A percentile compares a stretch with the other conserved stretches of the same genome.
Conservation (phyloP, 192 early-diverging fungal genomes). For the Dissophora ornata region DNA sequence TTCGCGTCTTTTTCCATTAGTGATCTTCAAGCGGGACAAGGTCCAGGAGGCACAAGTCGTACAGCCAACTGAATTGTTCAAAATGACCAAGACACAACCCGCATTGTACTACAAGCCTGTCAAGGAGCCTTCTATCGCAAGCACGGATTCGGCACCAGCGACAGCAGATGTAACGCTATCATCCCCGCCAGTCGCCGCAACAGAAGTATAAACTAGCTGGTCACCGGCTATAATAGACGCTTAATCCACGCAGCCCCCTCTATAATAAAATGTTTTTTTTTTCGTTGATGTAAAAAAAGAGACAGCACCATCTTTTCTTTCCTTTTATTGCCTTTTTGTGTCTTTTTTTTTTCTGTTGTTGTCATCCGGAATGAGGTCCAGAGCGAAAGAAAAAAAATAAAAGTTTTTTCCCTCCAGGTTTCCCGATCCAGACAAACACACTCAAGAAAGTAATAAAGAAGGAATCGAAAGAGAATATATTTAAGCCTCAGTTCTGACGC, state of each 20-base stretch:
- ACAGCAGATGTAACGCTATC: background rate
- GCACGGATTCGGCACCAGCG: background rate
- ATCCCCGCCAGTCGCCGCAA: too few relatives aligned
- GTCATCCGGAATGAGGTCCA: background rate
- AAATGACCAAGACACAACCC: conserved; percentile 41
- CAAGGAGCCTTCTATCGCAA: conserved; percentile 24
- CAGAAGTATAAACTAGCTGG: too few relatives aligned
- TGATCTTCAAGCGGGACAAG: conserved; percentile 20
- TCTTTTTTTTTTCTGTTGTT: conserved; percentile 1
- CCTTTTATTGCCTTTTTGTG: conserved; percentile 9
- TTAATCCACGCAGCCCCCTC: too few relatives aligned
- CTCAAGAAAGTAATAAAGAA: too few relatives aligned
- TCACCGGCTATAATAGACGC: too few relatives aligned
- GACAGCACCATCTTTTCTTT: conserved; percentile 40
- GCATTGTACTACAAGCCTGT: conserved; percentile 43
- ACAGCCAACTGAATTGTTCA: conserved; percentile 30
- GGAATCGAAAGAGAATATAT: too few relatives aligned
- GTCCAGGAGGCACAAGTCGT: conserved; percentile 18
- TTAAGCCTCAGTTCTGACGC: conserved; percentile 85
- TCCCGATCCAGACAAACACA: too few relatives aligned
- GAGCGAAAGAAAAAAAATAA: background rate
- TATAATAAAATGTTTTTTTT: too few relatives aligned
- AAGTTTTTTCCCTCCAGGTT: too few relatives aligned
- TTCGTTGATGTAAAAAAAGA: conserved; percentile 8
- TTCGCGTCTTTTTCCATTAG: background rate